Evolutionary conservation across 2,329 filamentous ascomycete genomes (phyloP).

Genomic region (Xylaria digitata): DNA sequence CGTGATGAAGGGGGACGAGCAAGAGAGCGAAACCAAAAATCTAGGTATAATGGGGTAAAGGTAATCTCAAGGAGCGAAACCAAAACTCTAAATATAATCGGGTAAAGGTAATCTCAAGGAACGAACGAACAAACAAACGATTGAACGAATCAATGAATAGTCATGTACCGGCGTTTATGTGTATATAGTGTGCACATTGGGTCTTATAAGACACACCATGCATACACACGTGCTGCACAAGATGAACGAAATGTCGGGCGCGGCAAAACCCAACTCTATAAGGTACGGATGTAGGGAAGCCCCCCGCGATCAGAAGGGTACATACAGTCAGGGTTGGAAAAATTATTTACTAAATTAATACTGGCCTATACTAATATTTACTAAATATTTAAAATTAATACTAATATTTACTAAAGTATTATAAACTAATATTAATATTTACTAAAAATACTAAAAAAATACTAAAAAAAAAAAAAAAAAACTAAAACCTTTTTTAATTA

Average conservation of each 20-base stretch:
- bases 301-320: slow-evolving; percentile 7
- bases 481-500: too few species aligned
- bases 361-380: too few species aligned
- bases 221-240: not conserved
- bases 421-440: too few species aligned
- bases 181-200: not conserved
- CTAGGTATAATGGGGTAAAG: not conserved
- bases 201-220: too few species aligned
- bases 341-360: too few species aligned
- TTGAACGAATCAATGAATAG: not conserved
- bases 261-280: not conserved
- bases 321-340: too few species aligned
- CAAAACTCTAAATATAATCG: not conserved
- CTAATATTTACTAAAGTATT: too few species aligned
- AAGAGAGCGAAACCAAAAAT: not conserved
- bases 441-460: too few species aligned
- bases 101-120: not conserved
- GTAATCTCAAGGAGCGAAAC: not conserved
- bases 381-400: too few species aligned
- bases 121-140: slow-evolving; percentile 1
- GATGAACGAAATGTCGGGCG: not conserved
- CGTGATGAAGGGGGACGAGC: not conserved
- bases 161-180: not conserved
- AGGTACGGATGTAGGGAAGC: not conserved
- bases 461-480: too few species aligned